These are phyloP conservation scores for Aspergillus quadricinctus DNA, from an alignment of 2,329 filamentous ascomycete genomes.

Conservation along the genomic window DNA sequence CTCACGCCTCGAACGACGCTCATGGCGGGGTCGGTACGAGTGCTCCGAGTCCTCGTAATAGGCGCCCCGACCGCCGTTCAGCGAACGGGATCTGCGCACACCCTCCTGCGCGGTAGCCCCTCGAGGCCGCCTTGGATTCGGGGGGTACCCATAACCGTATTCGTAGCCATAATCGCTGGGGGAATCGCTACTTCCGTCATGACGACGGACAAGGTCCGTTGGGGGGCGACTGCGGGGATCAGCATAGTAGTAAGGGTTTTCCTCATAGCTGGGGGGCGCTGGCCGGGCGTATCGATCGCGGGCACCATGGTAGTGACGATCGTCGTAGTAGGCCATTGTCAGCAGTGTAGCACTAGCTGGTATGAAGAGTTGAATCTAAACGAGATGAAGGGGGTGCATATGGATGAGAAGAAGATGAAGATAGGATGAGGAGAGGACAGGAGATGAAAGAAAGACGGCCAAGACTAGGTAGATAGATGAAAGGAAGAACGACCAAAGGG, in stretches of 20 bases:
- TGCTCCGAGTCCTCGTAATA: slow-evolving; percentile 31
- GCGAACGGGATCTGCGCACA: slow-evolving; percentile 35
- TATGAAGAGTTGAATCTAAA: background rate
- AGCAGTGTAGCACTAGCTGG: background rate
- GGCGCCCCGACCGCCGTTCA: slow-evolving; percentile 28
- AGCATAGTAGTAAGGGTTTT: slow-evolving; percentile 27
- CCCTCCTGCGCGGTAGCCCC: slow-evolving; percentile 31
- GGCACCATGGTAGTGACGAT: slow-evolving; percentile 24
- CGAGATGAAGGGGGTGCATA: background rate
- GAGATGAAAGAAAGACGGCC: slow-evolving; percentile 6
- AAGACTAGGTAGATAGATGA: background rate
- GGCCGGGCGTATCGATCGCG: slow-evolving; percentile 30
- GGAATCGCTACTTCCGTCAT: slow-evolving; percentile 70
- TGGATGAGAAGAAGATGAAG: slow-evolving; percentile 1
- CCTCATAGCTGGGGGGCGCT: slow-evolving; percentile 16
- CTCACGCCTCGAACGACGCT: slow-evolving; percentile 44
- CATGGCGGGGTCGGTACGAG: slow-evolving; percentile 31
- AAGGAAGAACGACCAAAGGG: background rate
- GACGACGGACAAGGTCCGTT: slow-evolving; percentile 19
- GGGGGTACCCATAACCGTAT: slow-evolving; percentile 29
- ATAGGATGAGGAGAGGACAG: background rate
- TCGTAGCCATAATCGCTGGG: slow-evolving; percentile 52
- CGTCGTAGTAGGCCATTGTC: slow-evolving; percentile 37
- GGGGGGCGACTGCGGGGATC: slow-evolving; percentile 13
- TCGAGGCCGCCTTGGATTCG: slow-evolving; percentile 18